Base-by-base conservation (phyloP, 176 grass and related monocot species). In the Cymbopogon citratus region DNA sequence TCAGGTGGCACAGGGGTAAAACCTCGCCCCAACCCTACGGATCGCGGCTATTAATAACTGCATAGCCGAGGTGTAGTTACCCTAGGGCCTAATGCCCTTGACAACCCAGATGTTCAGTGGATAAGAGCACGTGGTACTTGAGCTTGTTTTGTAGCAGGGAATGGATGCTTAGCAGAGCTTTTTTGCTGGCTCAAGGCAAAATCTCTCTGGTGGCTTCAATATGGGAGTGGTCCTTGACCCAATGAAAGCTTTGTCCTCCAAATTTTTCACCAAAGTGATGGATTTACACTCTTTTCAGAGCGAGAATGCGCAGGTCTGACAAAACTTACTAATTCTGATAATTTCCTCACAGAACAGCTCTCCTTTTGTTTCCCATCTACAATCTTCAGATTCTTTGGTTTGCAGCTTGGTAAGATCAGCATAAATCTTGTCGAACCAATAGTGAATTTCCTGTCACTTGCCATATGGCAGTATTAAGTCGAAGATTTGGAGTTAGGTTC, bases 401-500 rank as follows among this genome's bases (percentile, higher is more conserved):
- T 85, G 69, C 76, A 80, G 76, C 41, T 80, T 70, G 70, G 24
- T 43, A 29, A 75, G 81, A 69, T 74, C 62, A 69, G 39, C 56
- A 29, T 52, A 80, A 75, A 84, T 33, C 31, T 80, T 69, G 49
- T 18, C 16, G 38, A 33, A 18, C 48, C 39, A 80, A 80, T 1
- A 60, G 56, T 60, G n/a, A 60, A 60, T 48, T 49, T 63, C 18
- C 45, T 46, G 36, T 74, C 75, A 76, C 46, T 79, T 69, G 63
- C 29, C 49, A 80, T 34, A 45, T 54, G 59, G 31, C 46, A 41
- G 40, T 67, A 48, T 79, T 68, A 2, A 73, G 25, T 39, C 31
- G 39, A 79, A 57, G 36, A 34, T 62, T 79, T 68, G 16, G 56
- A 62, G 3, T 88, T 73, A 74, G 60, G 21, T 84, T 81, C 77